Evolutionary conservation across 306 rosid species (phyloP).

Genomic region (Lathyrus tuberosus): DNA sequence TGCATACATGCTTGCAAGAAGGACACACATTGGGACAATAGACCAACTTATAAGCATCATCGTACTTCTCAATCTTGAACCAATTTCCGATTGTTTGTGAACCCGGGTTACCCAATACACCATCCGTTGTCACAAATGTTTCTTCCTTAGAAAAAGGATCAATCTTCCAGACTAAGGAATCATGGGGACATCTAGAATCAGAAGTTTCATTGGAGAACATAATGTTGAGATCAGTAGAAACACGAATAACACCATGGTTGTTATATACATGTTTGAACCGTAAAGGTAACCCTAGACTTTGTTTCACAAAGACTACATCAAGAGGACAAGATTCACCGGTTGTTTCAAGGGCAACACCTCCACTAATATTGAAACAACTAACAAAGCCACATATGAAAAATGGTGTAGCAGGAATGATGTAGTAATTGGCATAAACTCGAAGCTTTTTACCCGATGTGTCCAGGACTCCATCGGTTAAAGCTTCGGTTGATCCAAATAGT

Average conservation of each 20-base stretch:
- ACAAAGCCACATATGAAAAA: neutral
- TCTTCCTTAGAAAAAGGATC: slow-evolving; percentile 7
- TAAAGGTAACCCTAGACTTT: neutral
- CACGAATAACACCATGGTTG: slow-evolving; percentile 33
- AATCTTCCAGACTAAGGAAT: slow-evolving; percentile 49
- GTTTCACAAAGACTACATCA: neutral
- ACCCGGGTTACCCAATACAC: slow-evolving; percentile 43
- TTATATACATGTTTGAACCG: slow-evolving; percentile 28
- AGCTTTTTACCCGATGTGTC: slow-evolving; percentile 20
- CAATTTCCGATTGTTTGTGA: slow-evolving; percentile 40
- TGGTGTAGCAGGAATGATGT: neutral
- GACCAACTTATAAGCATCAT: slow-evolving; percentile 44
- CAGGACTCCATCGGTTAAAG: slow-evolving; percentile 35
- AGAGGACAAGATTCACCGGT: neutral
- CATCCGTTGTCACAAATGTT: slow-evolving; percentile 44
- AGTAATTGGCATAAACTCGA: slow-evolving; percentile 20
- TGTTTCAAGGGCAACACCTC: neutral
- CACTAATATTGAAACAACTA: neutral
- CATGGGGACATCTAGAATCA: neutral
- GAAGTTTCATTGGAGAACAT: slow-evolving; percentile 21
- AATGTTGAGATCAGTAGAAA: slow-evolving; percentile 52
- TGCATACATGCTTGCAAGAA: slow-evolving; percentile 19
- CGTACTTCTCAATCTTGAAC: neutral
- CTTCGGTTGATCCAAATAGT: neutral
- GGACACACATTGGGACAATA: slow-evolving; percentile 56